Evolutionary conservation across 306 rosid species (phyloP).

Genomic region (Macrotyloma uniflorum): DNA sequence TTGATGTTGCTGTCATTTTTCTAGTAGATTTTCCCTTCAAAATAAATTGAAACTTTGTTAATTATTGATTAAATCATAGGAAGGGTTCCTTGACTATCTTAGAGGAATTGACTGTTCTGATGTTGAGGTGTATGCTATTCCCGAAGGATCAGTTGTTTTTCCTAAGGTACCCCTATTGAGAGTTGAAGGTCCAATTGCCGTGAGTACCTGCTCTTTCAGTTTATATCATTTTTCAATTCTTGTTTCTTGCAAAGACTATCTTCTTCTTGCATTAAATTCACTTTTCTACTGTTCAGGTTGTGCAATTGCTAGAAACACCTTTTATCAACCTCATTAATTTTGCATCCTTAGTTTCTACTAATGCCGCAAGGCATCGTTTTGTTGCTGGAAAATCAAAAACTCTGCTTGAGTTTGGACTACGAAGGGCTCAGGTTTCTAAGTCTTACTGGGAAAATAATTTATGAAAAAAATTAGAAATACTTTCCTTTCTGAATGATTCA

Average conservation of each 20-base stretch:
- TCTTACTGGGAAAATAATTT: slow-evolving; percentile 25
- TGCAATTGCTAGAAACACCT: slow-evolving; percentile 92
- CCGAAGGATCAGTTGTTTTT: slow-evolving; percentile 88
- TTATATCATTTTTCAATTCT: slow-evolving; percentile 4
- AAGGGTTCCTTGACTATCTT: slow-evolving; percentile 72
- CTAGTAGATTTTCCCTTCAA: neutral
- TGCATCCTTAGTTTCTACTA: slow-evolving; percentile 86
- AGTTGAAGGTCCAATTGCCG: slow-evolving; percentile 86
- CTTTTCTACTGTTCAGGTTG: slow-evolving; percentile 62
- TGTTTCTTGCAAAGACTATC: neutral
- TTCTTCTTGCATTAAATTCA: slow-evolving; percentile 3
- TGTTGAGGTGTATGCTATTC: slow-evolving; percentile 71
- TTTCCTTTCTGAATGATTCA: neutral
- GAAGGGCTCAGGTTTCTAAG: slow-evolving; percentile 74
- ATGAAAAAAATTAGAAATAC: neutral
- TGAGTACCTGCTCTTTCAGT: slow-evolving; percentile 48
- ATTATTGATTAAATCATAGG: slow-evolving; percentile 53
- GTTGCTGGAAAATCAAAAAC: slow-evolving; percentile 90
- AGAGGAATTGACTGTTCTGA: slow-evolving; percentile 75
- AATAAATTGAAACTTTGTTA: slow-evolving; percentile 21
- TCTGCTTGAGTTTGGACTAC: slow-evolving; percentile 91
- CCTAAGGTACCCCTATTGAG: slow-evolving; percentile 78
- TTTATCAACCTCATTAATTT: slow-evolving; percentile 76
- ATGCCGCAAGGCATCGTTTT: slow-evolving; percentile 94
- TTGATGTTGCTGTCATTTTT: neutral